Evolutionary conservation across 2,329 filamentous ascomycete species (phyloP).

Genomic region (Anisogramma anomala): DNA sequence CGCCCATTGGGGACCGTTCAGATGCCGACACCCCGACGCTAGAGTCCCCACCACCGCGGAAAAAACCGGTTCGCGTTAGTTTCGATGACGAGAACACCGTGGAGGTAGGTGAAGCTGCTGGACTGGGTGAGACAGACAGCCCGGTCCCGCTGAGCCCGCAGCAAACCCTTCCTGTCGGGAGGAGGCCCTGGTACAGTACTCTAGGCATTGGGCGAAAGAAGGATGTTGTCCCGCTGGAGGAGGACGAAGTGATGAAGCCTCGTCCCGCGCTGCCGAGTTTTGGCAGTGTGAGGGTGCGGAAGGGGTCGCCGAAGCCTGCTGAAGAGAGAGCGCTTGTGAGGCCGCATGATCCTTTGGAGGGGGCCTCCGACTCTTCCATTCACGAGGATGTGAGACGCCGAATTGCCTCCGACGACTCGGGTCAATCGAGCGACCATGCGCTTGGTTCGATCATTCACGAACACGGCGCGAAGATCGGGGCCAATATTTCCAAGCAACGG

Average conservation of each 20-base stretch:
- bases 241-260: slow-evolving; percentile 62
- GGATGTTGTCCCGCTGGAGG: slow-evolving; percentile 36
- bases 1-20: slow-evolving; percentile 39
- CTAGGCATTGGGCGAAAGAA: slow-evolving; percentile 40
- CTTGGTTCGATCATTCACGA: slow-evolving; percentile 48
- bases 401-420: slow-evolving; percentile 20
- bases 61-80: slow-evolving; percentile 62
- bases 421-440: slow-evolving; percentile 47
- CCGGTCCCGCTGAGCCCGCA: slow-evolving; percentile 28
- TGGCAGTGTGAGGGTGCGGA: slow-evolving; percentile 59
- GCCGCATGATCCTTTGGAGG: slow-evolving; percentile 30
- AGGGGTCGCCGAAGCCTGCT: slow-evolving; percentile 39
- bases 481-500: slow-evolving; percentile 45
- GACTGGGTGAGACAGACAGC: slow-evolving; percentile 27
- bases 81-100: slow-evolving; percentile 59
- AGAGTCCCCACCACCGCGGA: slow-evolving; percentile 33
- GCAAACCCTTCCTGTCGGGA: slow-evolving; percentile 18
- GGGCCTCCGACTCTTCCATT: slow-evolving; percentile 18
- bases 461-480: slow-evolving; percentile 37
- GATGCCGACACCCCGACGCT: slow-evolving; percentile 26
- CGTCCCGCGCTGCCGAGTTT: slow-evolving; percentile 62
- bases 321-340: slow-evolving; percentile 48
- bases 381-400: slow-evolving; percentile 4
- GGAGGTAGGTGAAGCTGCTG: slow-evolving; percentile 38
- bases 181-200: slow-evolving; percentile 40